These are phyloP conservation scores for Solanum chacoense DNA, from an alignment of 305 asterid genomes.

Conservation along the genomic window DNA sequence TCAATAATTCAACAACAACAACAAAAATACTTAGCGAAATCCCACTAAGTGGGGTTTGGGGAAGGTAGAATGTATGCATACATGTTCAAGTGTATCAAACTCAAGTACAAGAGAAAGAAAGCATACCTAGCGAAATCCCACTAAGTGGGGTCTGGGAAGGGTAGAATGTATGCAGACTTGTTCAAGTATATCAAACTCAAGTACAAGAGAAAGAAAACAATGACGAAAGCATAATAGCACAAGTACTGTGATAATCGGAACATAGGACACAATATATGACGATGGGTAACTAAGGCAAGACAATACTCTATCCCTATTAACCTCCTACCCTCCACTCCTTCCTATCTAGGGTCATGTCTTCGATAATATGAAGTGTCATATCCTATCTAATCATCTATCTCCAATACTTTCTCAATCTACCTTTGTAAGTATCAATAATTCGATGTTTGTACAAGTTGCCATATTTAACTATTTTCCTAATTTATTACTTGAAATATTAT, in stretches of 20 bases:
- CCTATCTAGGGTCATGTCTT: neutral
- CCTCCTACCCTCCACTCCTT: neutral
- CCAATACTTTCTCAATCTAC: neutral
- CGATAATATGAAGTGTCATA: neutral
- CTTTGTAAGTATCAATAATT: neutral
- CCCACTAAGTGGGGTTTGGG: neutral
- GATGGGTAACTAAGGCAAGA: neutral
- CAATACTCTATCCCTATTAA: neutral
- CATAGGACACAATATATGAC: neutral
- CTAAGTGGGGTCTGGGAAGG: too few relatives aligned
- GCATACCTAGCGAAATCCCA: too few relatives aligned
- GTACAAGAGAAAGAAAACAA: neutral
- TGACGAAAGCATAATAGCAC: neutral
- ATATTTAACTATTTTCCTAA: neutral
- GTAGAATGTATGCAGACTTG: too few relatives aligned
- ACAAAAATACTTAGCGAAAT: neutral
- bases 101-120: neutral
- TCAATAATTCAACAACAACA: neutral
- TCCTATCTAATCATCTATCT: neutral
- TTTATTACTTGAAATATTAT: neutral
- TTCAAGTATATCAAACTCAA: too few relatives aligned
- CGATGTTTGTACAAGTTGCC: neutral
- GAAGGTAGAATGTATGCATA: neutral
- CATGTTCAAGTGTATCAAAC: neutral
- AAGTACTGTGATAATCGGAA: neutral